Percentiles rank a stretch among this genome's conserved stretches.
Conservation (phyloP, 352 stramenopile genomes). For the Phytophthora pisi region DNA sequence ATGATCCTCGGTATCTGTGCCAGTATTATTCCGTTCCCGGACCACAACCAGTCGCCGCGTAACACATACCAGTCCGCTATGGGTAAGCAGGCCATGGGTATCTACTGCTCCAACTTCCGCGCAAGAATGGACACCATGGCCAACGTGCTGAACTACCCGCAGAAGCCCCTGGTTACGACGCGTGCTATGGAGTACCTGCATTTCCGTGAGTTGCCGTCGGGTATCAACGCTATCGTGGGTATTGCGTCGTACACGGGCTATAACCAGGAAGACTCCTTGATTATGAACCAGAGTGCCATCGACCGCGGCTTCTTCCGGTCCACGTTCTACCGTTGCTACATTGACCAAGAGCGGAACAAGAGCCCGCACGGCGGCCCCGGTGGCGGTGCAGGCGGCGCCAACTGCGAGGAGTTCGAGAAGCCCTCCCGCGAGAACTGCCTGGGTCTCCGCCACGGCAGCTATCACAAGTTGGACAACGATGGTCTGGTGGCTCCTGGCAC, state of each 20-base stretch:
- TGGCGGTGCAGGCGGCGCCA: slow-evolving; percentile 60
- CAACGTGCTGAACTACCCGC: slow-evolving; percentile 99
- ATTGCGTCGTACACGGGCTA: slow-evolving; percentile 93
- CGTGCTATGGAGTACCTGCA: slow-evolving; percentile 99
- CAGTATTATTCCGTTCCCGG: slow-evolving; percentile 99
- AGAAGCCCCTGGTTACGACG: slow-evolving; percentile 99
- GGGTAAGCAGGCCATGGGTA: slow-evolving; percentile 99
- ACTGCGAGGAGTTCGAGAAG: slow-evolving; percentile 96
- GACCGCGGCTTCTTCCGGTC: slow-evolving; percentile 99
- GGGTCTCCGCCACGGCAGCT: slow-evolving; percentile 96
- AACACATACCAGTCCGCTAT: slow-evolving; percentile 99
- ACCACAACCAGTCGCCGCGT: slow-evolving; percentile 99
- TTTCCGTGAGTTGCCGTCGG: slow-evolving; percentile 97
- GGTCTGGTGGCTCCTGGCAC: slow-evolving; percentile 96
- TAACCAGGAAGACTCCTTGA: slow-evolving; percentile 99
- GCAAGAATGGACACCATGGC: slow-evolving; percentile 99
- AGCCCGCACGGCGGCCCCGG: slow-evolving; percentile 68
- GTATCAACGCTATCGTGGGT: slow-evolving; percentile 97
- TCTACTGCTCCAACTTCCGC: slow-evolving; percentile 99
- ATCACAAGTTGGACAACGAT: slow-evolving; percentile 99
- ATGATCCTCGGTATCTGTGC: slow-evolving; percentile 99
- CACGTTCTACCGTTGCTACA: slow-evolving; percentile 99
- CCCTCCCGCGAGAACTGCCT: slow-evolving; percentile 94
- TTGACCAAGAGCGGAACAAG: slow-evolving; percentile 93
- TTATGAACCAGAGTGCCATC: slow-evolving; percentile 99